A percentile compares a stretch with the other conserved stretches of the same genome.
Conservation (phyloP, 495 filamentous ascomycete genomes). For the Penicillium ucsense region DNA sequence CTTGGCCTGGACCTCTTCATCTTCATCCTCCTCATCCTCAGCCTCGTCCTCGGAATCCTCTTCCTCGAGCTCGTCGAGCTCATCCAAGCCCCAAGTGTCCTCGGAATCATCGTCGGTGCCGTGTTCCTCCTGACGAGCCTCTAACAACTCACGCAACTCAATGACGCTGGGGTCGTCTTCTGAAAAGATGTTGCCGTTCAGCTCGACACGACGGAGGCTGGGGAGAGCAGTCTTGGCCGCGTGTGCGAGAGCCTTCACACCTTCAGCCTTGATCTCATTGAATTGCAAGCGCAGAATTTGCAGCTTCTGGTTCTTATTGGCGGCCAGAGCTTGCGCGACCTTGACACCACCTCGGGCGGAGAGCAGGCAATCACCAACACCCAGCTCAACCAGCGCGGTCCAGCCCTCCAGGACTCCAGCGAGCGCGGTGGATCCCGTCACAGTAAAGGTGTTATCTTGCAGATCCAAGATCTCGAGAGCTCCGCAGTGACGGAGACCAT, state of each 20-base stretch:
- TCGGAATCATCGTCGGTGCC: slow-evolving; percentile 38
- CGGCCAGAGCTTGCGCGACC: slow-evolving; percentile 60
- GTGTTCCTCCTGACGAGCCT: slow-evolving; percentile 49
- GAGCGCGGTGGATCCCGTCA: slow-evolving; percentile 67
- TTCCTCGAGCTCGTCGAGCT: slow-evolving; percentile 73
- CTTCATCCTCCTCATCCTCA: slow-evolving; percentile 58
- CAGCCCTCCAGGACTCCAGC: slow-evolving; percentile 64
- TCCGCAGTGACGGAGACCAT: slow-evolving; percentile 60
- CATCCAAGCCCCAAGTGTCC: slow-evolving; percentile 75
- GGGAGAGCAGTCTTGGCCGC: slow-evolving; percentile 57
- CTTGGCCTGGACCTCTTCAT: slow-evolving; percentile 43
- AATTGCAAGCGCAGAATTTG: slow-evolving; percentile 79
- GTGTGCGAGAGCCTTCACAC: slow-evolving; percentile 57
- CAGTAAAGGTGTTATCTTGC: slow-evolving; percentile 95
- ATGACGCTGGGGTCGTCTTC: slow-evolving; percentile 66
- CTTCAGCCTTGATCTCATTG: slow-evolving; percentile 78
- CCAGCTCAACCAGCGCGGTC: slow-evolving; percentile 69
- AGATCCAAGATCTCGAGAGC: slow-evolving; percentile 70
- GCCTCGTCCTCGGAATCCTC: slow-evolving; percentile 55
- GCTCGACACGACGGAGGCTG: slow-evolving; percentile 67
- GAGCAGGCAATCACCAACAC: slow-evolving; percentile 81
- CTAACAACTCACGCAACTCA: slow-evolving; percentile 40
- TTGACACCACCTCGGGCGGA: slow-evolving; percentile 66
- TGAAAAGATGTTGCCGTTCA: slow-evolving; percentile 91
- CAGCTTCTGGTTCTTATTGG: slow-evolving; percentile 67